Evolutionary conservation across 2,329 filamentous ascomycete genomes (phyloP).

Genomic region (Ilyonectria mors-panacis): DNA sequence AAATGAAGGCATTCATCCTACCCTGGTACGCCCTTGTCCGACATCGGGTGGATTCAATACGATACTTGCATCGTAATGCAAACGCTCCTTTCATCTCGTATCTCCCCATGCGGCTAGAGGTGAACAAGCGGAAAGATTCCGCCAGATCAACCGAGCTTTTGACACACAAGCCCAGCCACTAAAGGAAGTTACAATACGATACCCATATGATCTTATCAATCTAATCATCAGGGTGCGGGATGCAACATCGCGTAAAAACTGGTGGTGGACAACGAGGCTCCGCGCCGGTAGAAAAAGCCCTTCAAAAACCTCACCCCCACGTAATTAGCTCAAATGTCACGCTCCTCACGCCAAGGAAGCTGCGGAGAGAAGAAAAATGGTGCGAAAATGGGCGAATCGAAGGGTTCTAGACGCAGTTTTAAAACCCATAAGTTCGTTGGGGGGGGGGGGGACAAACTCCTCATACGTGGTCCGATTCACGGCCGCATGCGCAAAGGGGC

Average conservation of each 20-base stretch:
- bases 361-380: too few relatives aligned
- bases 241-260: not conserved
- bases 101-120: not conserved
- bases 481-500: not conserved
- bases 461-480: not conserved
- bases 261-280: not conserved
- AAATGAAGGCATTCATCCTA: not conserved
- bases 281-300: not conserved
- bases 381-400: not conserved
- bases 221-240: not conserved
- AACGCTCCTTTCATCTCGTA: not conserved
- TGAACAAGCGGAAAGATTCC: not conserved
- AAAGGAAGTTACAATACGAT: not conserved
- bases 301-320: not conserved
- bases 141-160: not conserved
- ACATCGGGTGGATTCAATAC: constrained; percentile 2
- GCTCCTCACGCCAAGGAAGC: not conserved
- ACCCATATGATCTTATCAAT: constrained; percentile 8
- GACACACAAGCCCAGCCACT: not conserved
- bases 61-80: not conserved
- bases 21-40: not conserved
- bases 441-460: not conserved
- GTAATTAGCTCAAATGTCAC: constrained; percentile 1
- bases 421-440: not conserved
- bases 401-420: not conserved